Conservation (phyloP, 768 basidiomycete genomes). For the Clitopilus passeckerianus region DNA sequence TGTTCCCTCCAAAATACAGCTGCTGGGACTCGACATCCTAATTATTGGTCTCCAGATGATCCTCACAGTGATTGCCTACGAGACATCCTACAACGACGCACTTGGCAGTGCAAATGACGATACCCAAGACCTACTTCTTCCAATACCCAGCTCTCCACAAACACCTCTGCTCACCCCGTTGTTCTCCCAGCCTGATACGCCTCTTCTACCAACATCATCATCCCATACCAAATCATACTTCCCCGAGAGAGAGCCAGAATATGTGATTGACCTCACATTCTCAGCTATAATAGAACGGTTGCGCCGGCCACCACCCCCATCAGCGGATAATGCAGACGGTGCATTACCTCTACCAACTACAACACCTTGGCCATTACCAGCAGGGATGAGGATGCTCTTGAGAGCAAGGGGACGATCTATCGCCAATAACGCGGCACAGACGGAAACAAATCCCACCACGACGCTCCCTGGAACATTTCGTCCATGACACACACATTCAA, state of each 20-base stretch:
- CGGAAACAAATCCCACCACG: slow-evolving; percentile 14
- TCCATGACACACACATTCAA: not conserved
- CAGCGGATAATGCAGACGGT: slow-evolving; percentile 21
- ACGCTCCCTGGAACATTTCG: slow-evolving; percentile 30
- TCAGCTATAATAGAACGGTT: slow-evolving; percentile 50
- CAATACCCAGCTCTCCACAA: slow-evolving; percentile 22
- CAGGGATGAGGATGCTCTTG: slow-evolving; percentile 45
- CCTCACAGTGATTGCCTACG: slow-evolving; percentile 66
- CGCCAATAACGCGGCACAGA: slow-evolving; percentile 8
- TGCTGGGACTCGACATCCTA: slow-evolving; percentile 61
- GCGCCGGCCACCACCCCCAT: slow-evolving; percentile 44
- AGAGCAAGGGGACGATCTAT: slow-evolving; percentile 41
- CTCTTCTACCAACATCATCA: slow-evolving; percentile 16
- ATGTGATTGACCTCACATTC: slow-evolving; percentile 63
- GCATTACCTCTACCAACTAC: slow-evolving; percentile 59
- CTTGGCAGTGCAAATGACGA: slow-evolving; percentile 31
- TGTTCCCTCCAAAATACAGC: slow-evolving; percentile 58
- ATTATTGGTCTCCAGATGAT: slow-evolving; percentile 65
- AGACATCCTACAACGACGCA: slow-evolving; percentile 30
- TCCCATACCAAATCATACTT: slow-evolving; percentile 16
- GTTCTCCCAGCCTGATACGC: slow-evolving; percentile 5
- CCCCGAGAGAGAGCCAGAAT: slow-evolving; percentile 24
- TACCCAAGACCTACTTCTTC: slow-evolving; percentile 32
- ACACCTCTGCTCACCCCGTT: slow-evolving; percentile 15
- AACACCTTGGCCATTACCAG: slow-evolving; percentile 46